A percentile compares a stretch with the other conserved stretches of the same genome.
Conservation (phyloP, 2,329 filamentous ascomycete genomes). For the Ceratocystiopsis minuta region DNA sequence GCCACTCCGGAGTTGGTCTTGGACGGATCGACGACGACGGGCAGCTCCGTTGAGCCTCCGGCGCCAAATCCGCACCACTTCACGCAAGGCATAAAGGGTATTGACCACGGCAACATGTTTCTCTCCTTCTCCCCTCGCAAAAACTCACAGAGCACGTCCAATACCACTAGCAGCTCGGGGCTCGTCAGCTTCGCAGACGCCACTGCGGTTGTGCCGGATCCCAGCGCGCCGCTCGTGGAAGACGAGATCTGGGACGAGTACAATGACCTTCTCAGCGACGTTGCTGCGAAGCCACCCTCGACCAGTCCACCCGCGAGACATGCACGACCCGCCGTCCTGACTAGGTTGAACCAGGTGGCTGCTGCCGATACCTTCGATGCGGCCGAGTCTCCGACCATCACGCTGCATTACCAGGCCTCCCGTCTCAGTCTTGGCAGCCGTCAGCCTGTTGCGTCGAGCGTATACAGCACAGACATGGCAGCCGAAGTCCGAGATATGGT, state of each 20-base stretch:
- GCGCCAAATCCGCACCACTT: slow-evolving; percentile 13
- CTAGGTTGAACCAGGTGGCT: slow-evolving; percentile 25
- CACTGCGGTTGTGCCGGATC: slow-evolving; percentile 46
- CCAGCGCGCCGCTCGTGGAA: slow-evolving; percentile 46
- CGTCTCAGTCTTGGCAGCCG: too few relatives aligned
- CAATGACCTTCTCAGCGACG: slow-evolving; percentile 66
- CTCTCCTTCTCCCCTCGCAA: slow-evolving; percentile 57
- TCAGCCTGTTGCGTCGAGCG: background rate
- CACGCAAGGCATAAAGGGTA: slow-evolving; percentile 16
- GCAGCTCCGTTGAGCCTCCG: slow-evolving; percentile 15
- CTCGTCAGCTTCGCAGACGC: slow-evolving; percentile 40
- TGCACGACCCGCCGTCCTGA: too few relatives aligned
- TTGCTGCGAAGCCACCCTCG: slow-evolving; percentile 27
- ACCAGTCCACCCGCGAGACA: slow-evolving; percentile 16
- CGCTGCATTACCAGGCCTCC: too few relatives aligned
- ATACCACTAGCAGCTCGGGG: slow-evolving; percentile 43
- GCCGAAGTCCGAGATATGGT: too few relatives aligned
- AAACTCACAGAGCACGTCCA: slow-evolving; percentile 43
- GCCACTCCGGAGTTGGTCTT: slow-evolving; percentile 21
- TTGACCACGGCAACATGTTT: slow-evolving; percentile 36
- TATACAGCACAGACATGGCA: background rate
- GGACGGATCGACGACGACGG: slow-evolving; percentile 18
- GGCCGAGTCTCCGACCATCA: background rate
- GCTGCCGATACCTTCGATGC: too few relatives aligned
- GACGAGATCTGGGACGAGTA: slow-evolving; percentile 94